phyloP scores from a whole-genome alignment of 257 asterid genomes.

The Ophiorrhiza pumila region DNA sequence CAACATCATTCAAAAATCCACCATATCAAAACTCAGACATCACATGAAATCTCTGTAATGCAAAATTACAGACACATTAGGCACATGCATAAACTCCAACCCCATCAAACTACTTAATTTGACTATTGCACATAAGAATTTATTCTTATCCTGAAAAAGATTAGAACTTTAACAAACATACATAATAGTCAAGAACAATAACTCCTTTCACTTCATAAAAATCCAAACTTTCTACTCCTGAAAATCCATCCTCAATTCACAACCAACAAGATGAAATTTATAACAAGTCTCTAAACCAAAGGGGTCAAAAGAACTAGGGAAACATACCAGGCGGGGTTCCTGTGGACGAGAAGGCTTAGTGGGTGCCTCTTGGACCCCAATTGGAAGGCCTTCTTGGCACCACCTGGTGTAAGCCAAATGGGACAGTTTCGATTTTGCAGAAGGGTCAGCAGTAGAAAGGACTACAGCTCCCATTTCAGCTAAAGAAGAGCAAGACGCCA shows the following conservation, averaged over 20 bases:
- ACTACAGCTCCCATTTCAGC: constrained; percentile 84
- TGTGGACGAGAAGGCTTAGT: constrained; percentile 66
- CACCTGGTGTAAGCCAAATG: constrained; percentile 68
- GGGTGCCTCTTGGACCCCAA: constrained; percentile 68
- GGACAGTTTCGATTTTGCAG: constrained; percentile 68
- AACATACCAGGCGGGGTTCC: constrained; percentile 64
- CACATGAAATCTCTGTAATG: not conserved
- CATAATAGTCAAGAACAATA: not conserved
- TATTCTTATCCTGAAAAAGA: not conserved
- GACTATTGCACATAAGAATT: not conserved
- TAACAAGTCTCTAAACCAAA: too few relatives aligned
- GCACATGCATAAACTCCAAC: not conserved
- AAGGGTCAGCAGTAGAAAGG: constrained; percentile 74
- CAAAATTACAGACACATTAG: not conserved
- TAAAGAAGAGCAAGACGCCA: constrained; percentile 49
- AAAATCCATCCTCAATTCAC: not conserved
- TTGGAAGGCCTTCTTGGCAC: constrained; percentile 57
- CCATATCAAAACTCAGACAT: not conserved
- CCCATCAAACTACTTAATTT: not conserved
- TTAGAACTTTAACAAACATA: not conserved
- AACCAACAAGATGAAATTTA: not conserved
- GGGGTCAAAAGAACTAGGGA: not conserved
- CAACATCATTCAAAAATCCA: not conserved
- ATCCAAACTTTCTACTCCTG: not conserved
- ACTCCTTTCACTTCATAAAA: not conserved